These are phyloP conservation scores for Colletotrichum tofieldiae DNA, from an alignment of 2,329 filamentous ascomycete genomes.

Conservation along the genomic window DNA sequence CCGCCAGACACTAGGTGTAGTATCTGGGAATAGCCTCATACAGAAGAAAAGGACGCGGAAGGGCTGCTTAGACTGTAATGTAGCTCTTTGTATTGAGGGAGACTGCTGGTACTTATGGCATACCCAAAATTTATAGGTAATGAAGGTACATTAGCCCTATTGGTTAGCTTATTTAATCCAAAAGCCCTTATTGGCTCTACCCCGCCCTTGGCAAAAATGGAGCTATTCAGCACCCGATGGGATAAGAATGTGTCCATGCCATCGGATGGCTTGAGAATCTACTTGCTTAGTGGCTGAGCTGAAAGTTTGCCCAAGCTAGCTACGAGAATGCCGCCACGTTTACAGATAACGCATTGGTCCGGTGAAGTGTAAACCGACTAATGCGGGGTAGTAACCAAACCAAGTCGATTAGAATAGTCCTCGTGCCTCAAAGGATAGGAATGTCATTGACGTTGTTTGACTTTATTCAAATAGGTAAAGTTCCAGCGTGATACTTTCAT, in stretches of 20 bases:
- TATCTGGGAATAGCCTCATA: too few relatives aligned
- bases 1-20: too few relatives aligned
- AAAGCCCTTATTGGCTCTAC: too few relatives aligned
- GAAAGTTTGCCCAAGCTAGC: not conserved
- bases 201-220: too few relatives aligned
- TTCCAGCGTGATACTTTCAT: not conserved
- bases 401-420: not conserved
- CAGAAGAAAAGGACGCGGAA: too few relatives aligned
- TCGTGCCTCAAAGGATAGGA: not conserved
- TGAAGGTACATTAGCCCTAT: too few relatives aligned
- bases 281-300: not conserved
- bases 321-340: not conserved
- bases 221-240: too few relatives aligned
- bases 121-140: too few relatives aligned
- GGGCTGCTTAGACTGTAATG: too few relatives aligned
- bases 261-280: not conserved
- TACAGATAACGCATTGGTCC: not conserved
- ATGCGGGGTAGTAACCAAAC: not conserved
- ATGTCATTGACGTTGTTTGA: not conserved
- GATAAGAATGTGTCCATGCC: not conserved
- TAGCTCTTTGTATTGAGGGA: too few relatives aligned
- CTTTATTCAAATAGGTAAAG: not conserved
- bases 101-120: too few relatives aligned
- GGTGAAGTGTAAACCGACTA: not conserved
- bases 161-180: too few relatives aligned